Base-by-base conservation (phyloP, 805 yeast species). In the Candida alai region DNA sequence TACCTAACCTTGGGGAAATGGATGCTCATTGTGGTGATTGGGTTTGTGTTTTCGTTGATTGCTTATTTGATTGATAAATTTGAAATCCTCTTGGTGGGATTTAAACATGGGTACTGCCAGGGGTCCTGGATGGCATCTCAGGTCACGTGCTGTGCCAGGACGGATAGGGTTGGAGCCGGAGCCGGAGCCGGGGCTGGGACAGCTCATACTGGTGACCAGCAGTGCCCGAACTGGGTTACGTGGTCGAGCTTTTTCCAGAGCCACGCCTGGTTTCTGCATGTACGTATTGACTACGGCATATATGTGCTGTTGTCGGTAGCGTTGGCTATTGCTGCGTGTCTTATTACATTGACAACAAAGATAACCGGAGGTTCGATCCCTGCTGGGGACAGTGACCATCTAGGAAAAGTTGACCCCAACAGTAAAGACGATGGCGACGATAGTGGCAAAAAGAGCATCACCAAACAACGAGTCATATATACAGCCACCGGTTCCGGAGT, bases 401-500 rank as follows among this genome's bases (percentile, higher is more conserved):
- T 28, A 10, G 22, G 27, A 28, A 15, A n/a, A 13, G 13, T 34
- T 12, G 30, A 16, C 12, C 19, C 14, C 8, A 15, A 18, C 7
- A 4, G 7, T 10, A 20, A n/a, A 9, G 26, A 26, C 11, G 17
- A 19, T 3, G n/a, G 4, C n/a, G 13, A 28, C n/a, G 33, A 34
- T 14, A 27, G 18, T 13, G 12, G n/a, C 16, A 19, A 19, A 16
- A 10, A 21, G 20, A 5, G 47, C 25, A 17, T 26, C 7, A 34
- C 32, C 3, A 22, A 36, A 19, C 49, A 51, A 2, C 45, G 53
- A 28, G 40, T 41, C 4, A 48, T 74, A 47, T 76, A 73, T 46
- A 62, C 77, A 9, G 80, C 77, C 0, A 68, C 70, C 19, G 81
- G 81, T 3, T 70, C 77, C 12, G 81, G 81, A 4, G 80, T 76